A percentile compares a stretch with the other conserved stretches of the same genome.
Conservation (phyloP, 768 basidiomycete genomes). For the Trametes coccinea region DNA sequence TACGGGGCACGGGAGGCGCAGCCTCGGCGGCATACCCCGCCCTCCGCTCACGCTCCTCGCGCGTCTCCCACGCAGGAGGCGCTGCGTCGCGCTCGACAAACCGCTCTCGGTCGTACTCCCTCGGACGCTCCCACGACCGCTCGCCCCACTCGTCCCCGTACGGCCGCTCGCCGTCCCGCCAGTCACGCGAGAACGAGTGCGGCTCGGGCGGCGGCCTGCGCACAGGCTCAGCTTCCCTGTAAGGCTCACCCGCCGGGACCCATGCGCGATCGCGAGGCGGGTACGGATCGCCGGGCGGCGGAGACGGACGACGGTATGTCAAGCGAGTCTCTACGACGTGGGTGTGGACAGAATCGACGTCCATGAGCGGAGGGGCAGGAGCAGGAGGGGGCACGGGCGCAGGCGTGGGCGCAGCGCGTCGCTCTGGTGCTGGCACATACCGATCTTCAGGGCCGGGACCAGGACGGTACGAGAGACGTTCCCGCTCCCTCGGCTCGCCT, state of each 20-base stretch:
- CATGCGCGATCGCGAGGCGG: conserved; percentile 20
- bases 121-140: conserved; percentile 26
- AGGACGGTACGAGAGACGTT: conserved; percentile 16
- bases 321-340: conserved; percentile 17
- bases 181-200: conserved; percentile 22
- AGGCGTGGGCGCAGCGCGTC: conserved; percentile 12
- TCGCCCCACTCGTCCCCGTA: conserved; percentile 27
- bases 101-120: conserved; percentile 25
- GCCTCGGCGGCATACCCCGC: conserved; percentile 17
- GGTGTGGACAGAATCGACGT: conserved; percentile 24
- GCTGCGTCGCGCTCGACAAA: conserved; percentile 25
- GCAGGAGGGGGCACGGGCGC: background rate
- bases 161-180: conserved; percentile 24
- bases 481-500: background rate
- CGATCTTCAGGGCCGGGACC: conserved; percentile 16
- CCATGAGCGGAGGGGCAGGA: conserved; percentile 23
- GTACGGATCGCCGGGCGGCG: conserved; percentile 17
- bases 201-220: conserved; percentile 16
- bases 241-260: conserved; percentile 23
- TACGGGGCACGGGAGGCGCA: conserved; percentile 14
- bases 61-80: conserved; percentile 30
- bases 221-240: conserved; percentile 17
- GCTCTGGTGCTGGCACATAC: conserved; percentile 21
- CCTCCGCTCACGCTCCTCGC: conserved; percentile 33
- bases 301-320: conserved; percentile 26